Conservation (phyloP, 2,329 filamentous ascomycete species). For the Aciculosporium take region DNA sequence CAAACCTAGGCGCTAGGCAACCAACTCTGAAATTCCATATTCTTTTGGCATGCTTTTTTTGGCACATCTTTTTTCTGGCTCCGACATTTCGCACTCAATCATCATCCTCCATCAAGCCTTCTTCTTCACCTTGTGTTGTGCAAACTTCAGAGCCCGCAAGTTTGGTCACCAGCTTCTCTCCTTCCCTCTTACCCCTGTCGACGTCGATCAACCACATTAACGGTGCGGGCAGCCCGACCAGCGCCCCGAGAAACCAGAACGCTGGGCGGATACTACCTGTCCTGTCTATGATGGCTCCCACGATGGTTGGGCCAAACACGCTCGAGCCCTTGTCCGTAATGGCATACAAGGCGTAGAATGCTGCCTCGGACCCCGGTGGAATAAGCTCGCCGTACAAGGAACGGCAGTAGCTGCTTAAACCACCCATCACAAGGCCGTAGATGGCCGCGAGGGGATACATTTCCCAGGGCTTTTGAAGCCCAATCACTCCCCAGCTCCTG, state of each 20-base stretch:
- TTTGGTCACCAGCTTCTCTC: conserved; percentile 45
- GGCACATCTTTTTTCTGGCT: background rate
- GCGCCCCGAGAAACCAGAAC: conserved; percentile 76
- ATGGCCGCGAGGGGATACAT: conserved; percentile 88
- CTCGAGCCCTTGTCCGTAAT: conserved; percentile 96
- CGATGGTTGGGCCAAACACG: conserved; percentile 85
- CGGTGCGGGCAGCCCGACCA: conserved; percentile 76
- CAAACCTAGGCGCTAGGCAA: background rate
- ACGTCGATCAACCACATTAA: conserved; percentile 78
- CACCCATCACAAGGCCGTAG: conserved; percentile 90
- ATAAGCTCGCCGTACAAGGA: conserved; percentile 89
- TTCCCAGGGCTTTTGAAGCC: conserved; percentile 89
- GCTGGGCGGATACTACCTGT: conserved; percentile 71
- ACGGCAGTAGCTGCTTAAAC: conserved; percentile 79
- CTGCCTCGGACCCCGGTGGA: conserved; percentile 83
- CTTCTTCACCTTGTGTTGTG: conserved; percentile 6
- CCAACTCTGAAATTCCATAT: background rate
- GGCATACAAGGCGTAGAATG: conserved; percentile 91
- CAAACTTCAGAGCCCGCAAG: conserved; percentile 37
- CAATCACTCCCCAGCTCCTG: conserved; percentile 57
- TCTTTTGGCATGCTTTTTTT: no score
- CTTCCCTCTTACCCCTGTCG: conserved; percentile 59
- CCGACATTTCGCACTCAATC: conserved; percentile 7
- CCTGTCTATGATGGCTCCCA: conserved; percentile 79
- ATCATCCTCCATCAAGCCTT: conserved; percentile 9